phyloP scores from a whole-genome alignment of 2,329 filamentous ascomycete species.

The Exophiala sideris region DNA sequence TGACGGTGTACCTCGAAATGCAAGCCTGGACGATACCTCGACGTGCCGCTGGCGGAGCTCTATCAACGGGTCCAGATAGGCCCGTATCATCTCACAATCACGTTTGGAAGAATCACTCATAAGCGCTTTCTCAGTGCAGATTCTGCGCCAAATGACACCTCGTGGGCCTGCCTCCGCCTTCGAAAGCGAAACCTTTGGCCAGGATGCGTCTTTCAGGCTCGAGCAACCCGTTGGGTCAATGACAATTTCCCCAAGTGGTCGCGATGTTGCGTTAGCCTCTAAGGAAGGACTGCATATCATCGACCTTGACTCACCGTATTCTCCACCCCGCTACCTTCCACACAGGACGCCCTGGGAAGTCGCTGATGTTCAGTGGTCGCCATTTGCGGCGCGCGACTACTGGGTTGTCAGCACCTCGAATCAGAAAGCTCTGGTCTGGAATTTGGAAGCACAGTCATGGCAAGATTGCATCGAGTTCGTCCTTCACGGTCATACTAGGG shows the following conservation, averaged over 20 bases:
- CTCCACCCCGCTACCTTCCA: constrained; percentile 76
- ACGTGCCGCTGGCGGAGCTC: no score
- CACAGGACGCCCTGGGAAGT: constrained; percentile 92
- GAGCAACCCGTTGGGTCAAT: constrained; percentile 79
- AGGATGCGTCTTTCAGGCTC: constrained; percentile 79
- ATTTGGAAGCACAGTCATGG: constrained; percentile 67
- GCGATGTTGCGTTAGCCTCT: constrained; percentile 86
- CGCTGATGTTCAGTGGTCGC: constrained; percentile 95
- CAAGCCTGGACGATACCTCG: no score
- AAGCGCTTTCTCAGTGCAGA: not conserved
- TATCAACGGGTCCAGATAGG: no score
- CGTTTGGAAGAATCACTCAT: no score
- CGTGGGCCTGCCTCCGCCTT: constrained; percentile 56
- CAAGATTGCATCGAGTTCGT: constrained; percentile 86
- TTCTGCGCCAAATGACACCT: constrained; percentile 30
- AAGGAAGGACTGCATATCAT: constrained; percentile 87
- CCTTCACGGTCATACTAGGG: constrained; percentile 77
- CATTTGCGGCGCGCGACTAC: constrained; percentile 81
- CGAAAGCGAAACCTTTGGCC: constrained; percentile 83
- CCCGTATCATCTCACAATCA: no score
- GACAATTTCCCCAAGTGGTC: constrained; percentile 85
- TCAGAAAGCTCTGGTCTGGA: constrained; percentile 92
- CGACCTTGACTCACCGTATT: constrained; percentile 85
- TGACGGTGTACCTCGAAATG: no score
- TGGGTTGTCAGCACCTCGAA: constrained; percentile 95